Percentiles rank a stretch among this genome's conserved stretches.
These are phyloP conservation scores for Pythium volutum DNA, from an alignment of 352 stramenopile species.

Conservation along the genomic window DNA sequence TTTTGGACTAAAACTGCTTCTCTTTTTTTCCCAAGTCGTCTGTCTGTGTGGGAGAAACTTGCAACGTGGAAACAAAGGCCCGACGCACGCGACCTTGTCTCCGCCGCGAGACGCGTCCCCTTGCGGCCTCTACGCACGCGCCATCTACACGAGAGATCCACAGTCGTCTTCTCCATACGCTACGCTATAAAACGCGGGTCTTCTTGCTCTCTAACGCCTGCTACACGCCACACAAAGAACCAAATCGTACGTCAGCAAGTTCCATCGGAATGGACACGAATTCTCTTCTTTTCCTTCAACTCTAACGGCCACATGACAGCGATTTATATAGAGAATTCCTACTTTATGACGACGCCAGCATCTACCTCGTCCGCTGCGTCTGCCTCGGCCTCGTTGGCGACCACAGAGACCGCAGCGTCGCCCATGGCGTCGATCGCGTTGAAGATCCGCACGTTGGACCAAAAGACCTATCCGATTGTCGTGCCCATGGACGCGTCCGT, in stretches of 20 bases:
- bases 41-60: background rate
- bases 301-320: background rate
- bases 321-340: background rate
- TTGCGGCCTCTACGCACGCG: background rate
- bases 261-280: background rate
- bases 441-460: conserved; percentile 82
- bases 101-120: too few species aligned
- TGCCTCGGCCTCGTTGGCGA: background rate
- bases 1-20: conserved; percentile 1
- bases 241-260: background rate
- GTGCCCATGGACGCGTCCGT: conserved; percentile 63
- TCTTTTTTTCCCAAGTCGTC: background rate
- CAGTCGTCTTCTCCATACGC: background rate
- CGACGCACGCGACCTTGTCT: background rate
- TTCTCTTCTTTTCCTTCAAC: background rate
- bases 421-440: conserved; percentile 42
- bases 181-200: background rate
- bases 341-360: background rate
- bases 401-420: background rate
- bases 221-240: conserved; percentile 7
- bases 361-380: background rate
- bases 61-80: background rate
- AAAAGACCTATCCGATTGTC: conserved; percentile 74
- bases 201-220: background rate
- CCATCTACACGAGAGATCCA: background rate